Conservation (phyloP, 495 filamentous ascomycete species). For the Cercophora samala region DNA sequence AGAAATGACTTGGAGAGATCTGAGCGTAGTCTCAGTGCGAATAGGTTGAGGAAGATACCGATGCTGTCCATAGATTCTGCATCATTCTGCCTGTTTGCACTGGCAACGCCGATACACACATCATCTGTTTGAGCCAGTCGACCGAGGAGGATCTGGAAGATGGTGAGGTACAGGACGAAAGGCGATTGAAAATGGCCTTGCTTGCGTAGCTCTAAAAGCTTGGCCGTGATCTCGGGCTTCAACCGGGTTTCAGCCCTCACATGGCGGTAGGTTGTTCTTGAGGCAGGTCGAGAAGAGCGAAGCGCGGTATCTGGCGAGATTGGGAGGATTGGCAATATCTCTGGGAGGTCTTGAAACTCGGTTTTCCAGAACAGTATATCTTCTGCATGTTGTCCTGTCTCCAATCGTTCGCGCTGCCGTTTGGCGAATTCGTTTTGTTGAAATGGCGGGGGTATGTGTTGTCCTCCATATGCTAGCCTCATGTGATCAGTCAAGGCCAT, state of each 20-base stretch:
- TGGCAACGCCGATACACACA: conserved; percentile 45
- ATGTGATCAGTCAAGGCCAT: conserved; percentile 39
- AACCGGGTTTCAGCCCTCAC: conserved; percentile 1
- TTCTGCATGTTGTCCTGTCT: conserved; percentile 7
- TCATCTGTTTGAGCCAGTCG: conserved; percentile 27
- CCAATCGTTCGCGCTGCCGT: not conserved
- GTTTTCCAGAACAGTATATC: conserved; percentile 37
- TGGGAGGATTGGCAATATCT: conserved; percentile 37
- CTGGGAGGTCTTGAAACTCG: conserved; percentile 30
- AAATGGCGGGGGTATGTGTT: conserved; percentile 12
- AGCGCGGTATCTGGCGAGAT: conserved; percentile 13
- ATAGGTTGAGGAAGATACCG: conserved; percentile 27
- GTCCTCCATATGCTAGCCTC: conserved; percentile 36
- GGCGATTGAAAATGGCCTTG: conserved; percentile 9
- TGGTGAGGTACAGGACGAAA: conserved; percentile 29
- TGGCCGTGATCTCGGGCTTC: not conserved
- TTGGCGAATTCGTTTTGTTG: conserved; percentile 5
- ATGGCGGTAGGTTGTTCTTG: conserved; percentile 16
- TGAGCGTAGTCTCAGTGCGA: conserved; percentile 22
- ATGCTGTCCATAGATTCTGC: conserved; percentile 13
- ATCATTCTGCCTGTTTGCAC: conserved; percentile 32
- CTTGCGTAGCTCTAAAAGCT: conserved; percentile 15
- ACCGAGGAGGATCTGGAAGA: conserved; percentile 24
- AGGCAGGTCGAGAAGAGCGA: conserved; percentile 10
- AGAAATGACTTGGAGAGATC: conserved; percentile 16